phyloP scores from a whole-genome alignment of 495 filamentous ascomycete genomes.

The Chaetomium fimeti region DNA sequence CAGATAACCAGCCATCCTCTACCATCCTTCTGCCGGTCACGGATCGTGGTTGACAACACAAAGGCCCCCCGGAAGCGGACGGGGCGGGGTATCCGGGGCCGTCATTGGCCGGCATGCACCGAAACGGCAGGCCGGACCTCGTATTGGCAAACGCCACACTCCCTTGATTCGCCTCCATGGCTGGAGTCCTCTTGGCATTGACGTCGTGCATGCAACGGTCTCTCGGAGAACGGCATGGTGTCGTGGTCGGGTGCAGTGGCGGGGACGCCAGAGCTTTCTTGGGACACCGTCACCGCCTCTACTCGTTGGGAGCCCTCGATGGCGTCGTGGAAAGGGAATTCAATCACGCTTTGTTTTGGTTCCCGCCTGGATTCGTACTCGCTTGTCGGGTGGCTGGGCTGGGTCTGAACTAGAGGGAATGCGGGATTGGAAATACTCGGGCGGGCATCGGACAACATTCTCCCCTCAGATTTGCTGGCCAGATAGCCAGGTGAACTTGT shows the following conservation, averaged over 20 bases:
- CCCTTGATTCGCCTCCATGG: neutral
- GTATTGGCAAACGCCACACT: slow-evolving; percentile 15
- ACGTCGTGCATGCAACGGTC: slow-evolving; percentile 15
- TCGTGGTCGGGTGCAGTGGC: neutral
- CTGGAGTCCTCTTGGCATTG: slow-evolving; percentile 8
- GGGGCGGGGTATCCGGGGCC: slow-evolving; percentile 8
- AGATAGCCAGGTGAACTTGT: neutral
- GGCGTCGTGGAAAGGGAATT: neutral
- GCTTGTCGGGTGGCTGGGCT: neutral
- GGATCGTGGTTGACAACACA: slow-evolving; percentile 7
- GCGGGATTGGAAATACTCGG: neutral
- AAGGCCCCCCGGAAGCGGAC: slow-evolving; percentile 8
- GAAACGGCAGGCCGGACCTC: slow-evolving; percentile 16
- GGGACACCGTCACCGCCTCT: neutral
- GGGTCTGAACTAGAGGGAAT: neutral
- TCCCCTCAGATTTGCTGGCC: neutral
- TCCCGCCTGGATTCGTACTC: neutral
- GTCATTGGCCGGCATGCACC: slow-evolving; percentile 11
- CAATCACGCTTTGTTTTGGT: neutral
- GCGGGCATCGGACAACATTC: neutral
- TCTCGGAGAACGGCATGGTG: neutral
- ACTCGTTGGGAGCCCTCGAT: neutral
- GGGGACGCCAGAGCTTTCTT: neutral
- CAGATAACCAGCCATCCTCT: neutral
- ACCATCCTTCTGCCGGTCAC: neutral